Base-by-base conservation (phyloP, 805 yeast species). In the Kockiozyma suomiensis region DNA sequence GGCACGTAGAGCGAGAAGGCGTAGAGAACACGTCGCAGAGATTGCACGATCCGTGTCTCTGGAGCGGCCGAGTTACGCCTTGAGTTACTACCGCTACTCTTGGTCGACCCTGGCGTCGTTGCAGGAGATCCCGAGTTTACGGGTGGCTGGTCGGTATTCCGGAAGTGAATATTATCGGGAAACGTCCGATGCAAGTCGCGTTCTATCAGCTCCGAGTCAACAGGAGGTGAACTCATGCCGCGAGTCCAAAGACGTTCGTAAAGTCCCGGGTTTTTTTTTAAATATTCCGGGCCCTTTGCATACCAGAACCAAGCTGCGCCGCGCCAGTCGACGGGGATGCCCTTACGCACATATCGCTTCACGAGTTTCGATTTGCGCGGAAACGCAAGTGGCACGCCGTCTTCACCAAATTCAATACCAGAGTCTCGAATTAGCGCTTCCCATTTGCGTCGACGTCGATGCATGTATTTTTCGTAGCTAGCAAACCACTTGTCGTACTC, bases 301-400 rank as follows among this genome's bases (percentile, higher is more conserved):
- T 89, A 93, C 77, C 85, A 86, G 80, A 94, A 93, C 99, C 99
- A 93, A 0, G 97, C 97, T 66, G 83, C 82, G 1, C 99, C 99
- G 66, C 99, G 78, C 97, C 97, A 93, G 71, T 90, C 97, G 0
- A 97, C 92, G 0, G 99, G 98, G 10, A 93, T 86, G 12, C 99
- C 99, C 71, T 88, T 88, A 57, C 97, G 81, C 12, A 94, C 83
- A 69, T 89, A 86, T 59, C 96, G 81, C 69, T 88, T 87, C 64
- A 90, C 78, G 66, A 87, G 90, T 59, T 86, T 92, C 2, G 91
- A 86, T 61, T 81, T 82, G 0, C 93, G 84, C 0, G 97, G 96
- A 66, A 87, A 90, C 64, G 90, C 73, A 0, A 78, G 75, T 0
- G 96, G 94, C 7, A 58, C 63, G 35, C 79, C 83, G 48, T 78